Evolutionary conservation across 1,284 basidiomycete species (phyloP).

Genomic region (Quambalaria eucalypti): DNA sequence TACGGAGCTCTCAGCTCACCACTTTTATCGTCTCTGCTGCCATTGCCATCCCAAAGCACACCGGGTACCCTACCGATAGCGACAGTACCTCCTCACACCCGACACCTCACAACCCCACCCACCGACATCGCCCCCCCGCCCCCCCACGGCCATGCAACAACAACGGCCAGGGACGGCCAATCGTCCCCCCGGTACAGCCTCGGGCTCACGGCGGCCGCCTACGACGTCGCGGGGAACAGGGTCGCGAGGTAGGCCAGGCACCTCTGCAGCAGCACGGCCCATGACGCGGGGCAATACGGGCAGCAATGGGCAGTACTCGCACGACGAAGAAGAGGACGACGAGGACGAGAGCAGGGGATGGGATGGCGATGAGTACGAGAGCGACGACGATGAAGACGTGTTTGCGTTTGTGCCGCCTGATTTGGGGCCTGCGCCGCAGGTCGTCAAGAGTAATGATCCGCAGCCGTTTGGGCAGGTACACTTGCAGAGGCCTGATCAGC

Average conservation of each 20-base stretch:
- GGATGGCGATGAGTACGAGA: too few relatives aligned
- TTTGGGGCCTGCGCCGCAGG: background rate
- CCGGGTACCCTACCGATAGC: too few relatives aligned
- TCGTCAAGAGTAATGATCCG: background rate
- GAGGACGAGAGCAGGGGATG: constrained; percentile 34
- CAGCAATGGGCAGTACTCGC: too few relatives aligned
- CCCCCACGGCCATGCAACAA: background rate
- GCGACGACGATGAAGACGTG: constrained; percentile 39
- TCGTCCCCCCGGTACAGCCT: background rate
- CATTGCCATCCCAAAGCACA: too few relatives aligned
- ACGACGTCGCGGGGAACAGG: background rate
- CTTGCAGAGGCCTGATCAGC: background rate
- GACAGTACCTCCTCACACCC: too few relatives aligned
- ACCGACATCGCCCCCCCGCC: background rate
- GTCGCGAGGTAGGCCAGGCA: background rate
- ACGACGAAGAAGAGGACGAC: constrained; percentile 23
- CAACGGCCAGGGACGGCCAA: background rate
- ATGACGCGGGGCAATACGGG: background rate
- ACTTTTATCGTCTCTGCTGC: too few relatives aligned
- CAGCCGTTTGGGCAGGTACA: background rate
- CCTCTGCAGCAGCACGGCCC: background rate
- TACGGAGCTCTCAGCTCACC: too few relatives aligned
- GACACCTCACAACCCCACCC: too few relatives aligned
- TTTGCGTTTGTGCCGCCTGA: constrained; percentile 40
- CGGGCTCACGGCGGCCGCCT: background rate